Conservation (phyloP, 2,329 filamentous ascomycete genomes). For the Fusarium bulbicola region DNA sequence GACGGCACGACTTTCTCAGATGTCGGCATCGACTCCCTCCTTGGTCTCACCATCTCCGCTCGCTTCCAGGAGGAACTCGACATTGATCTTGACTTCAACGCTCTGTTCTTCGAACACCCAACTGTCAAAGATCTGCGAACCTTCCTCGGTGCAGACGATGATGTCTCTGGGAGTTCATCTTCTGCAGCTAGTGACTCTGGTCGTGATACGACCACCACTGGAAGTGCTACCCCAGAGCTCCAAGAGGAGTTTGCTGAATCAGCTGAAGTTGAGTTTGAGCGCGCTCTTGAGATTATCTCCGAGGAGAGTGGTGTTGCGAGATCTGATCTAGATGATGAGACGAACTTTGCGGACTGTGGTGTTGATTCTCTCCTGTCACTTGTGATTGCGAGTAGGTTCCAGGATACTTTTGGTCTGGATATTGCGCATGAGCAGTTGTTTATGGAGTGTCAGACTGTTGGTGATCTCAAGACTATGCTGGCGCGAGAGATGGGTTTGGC, state of each 20-base stretch:
- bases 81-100: slow-evolving; percentile 61
- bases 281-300: slow-evolving; percentile 42
- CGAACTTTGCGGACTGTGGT: slow-evolving; percentile 66
- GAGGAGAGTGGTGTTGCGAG: slow-evolving; percentile 64
- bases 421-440: slow-evolving; percentile 23
- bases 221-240: not conserved
- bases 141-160: slow-evolving; percentile 10
- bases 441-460: slow-evolving; percentile 23
- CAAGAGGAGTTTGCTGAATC: slow-evolving; percentile 11
- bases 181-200: slow-evolving; percentile 26
- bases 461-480: slow-evolving; percentile 13
- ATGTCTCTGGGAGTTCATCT: slow-evolving; percentile 14
- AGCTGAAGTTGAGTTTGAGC: slow-evolving; percentile 17
- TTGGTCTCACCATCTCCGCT: slow-evolving; percentile 66
- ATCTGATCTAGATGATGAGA: slow-evolving; percentile 65
- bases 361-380: slow-evolving; percentile 70
- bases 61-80: slow-evolving; percentile 67
- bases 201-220: not conserved
- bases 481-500: not conserved
- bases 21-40: slow-evolving; percentile 69
- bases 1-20: slow-evolving; percentile 66
- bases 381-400: slow-evolving; percentile 64
- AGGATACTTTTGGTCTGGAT: slow-evolving; percentile 49
- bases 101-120: slow-evolving; percentile 61
- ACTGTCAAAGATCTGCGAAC: slow-evolving; percentile 64